Evolutionary conservation across 73 alveolate genomes (phyloP).

Genomic region (Tetrahymena malaccensis): DNA sequence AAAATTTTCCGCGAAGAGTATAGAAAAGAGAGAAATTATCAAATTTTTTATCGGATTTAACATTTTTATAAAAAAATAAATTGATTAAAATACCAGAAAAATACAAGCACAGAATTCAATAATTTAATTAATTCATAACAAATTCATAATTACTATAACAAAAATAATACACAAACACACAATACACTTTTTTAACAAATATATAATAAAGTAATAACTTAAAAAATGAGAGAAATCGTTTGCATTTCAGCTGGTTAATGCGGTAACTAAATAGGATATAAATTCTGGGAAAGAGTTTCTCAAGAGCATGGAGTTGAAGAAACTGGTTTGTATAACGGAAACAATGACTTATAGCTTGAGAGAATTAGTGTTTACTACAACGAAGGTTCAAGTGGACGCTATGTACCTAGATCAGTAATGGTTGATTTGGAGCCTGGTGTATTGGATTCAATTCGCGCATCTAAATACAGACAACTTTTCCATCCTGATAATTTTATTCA

Average conservation of each 20-base stretch:
- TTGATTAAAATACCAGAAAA: not conserved
- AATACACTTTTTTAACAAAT: not conserved
- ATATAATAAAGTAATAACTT: not conserved
- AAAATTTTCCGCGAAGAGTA: not conserved
- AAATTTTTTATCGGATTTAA: not conserved
- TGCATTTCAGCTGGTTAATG: conserved; percentile 8
- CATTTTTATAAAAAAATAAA: too few species aligned
- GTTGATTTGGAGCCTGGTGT: conserved; percentile 72
- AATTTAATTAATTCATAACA: not conserved
- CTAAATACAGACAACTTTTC: conserved; percentile 36
- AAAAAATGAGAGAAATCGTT: conserved; percentile 15
- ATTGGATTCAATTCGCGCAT: conserved; percentile 27
- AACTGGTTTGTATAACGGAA: conserved; percentile 29
- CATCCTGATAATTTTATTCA: conserved; percentile 53
- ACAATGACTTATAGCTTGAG: conserved; percentile 10
- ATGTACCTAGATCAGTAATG: conserved; percentile 63
- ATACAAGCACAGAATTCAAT: not conserved
- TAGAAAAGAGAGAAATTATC: not conserved
- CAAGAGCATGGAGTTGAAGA: conserved; percentile 14
- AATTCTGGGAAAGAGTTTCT: not conserved
- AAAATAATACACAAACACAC: not conserved
- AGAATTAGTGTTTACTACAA: conserved; percentile 45
- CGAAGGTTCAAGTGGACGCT: conserved; percentile 43
- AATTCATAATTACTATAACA: not conserved
- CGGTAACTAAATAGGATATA: conserved; percentile 23